Evolutionary conservation across 306 rosid species (phyloP), one percentile per base, ranked within the genome.

Genomic region (Astragalus glycyphyllos): DNA sequence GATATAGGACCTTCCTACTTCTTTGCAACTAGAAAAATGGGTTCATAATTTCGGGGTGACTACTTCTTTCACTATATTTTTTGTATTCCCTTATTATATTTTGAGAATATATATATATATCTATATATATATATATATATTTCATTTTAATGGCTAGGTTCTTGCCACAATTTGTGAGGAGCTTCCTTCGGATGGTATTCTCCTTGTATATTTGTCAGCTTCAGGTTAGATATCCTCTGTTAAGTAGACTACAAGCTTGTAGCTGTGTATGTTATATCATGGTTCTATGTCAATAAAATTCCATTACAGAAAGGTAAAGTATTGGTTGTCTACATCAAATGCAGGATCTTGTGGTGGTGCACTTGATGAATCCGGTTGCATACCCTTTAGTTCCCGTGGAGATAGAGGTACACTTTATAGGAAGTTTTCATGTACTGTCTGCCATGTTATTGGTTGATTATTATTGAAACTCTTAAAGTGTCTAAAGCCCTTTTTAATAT

Each of bases 131-230:
- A 54, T 55, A 57, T 26, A 31, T 57, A 32, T 23, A 51, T 82
- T 60, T 49, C 54, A 73, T 69, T 78, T 68, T 67, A 53, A 66
- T 68, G 77, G 62, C 72, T 84, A 94, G 98, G 96, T 94, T 83
- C 81, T 94, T 73, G 98, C 97, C 75, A 90, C 98, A 65, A 81
- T 90, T 53, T 94, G 96, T 78, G 98, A 94, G 88, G 97, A 94
- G 89, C 96, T 94, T 77, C 95, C 98, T 34, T 57, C 76, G 58
- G 97, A 94, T 86, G 98, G 98, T 69, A 77, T 90, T 86, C 80
- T 94, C 63, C 85, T 94, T 66, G 79, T 94, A 73, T 94, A 89
- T 87, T 77, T 94, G 80, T 94, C 98, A 54, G 96, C 95, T 80
- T 86, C 96, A 89, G 97, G 98, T 90, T 64, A 76, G 76, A 50